Evolutionary conservation across 2,329 filamentous ascomycete genomes (phyloP), one percentile per base, ranked within the genome.

Genomic region (Arthrobotrys sinensis): DNA sequence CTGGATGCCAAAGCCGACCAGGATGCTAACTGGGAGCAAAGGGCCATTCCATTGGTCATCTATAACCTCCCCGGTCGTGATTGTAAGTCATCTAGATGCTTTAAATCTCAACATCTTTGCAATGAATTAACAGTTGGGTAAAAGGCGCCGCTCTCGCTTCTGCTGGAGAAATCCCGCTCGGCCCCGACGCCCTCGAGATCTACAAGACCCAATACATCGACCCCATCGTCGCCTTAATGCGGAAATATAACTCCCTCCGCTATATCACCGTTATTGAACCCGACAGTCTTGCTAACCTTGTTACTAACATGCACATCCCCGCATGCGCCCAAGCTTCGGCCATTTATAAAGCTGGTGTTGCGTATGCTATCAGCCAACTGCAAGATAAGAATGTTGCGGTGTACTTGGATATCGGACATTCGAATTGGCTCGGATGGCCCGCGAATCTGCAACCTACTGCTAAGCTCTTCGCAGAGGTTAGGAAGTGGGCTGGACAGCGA

Each of bases 161-260:
- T 79, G 88, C 88, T 80, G 88, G 88, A 80, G 88, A 89, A 82
- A 87, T 86, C 73, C 82, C 85, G 2, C 85, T 89, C 38, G 85
- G 85, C 16, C 83, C 88, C 63, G 85, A 85, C 14, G 87, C 88
- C 50, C 83, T 86, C 34, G 85, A 84, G 80, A 88, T 87, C 80
- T 89, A 89, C 84, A 85, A 86, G 82, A 65, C 72, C 24, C 65
- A 81, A 32, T 89, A 89, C 83, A 89, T 89, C 80, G 85, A 88
- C 81, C 83, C 87, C n/a, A 84, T 88, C 69, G 86, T 83, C 84
- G 79, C 80, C 16, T 80, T 82, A 60, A 84, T 81, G 68, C 80
- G 80, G 19, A 80, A 83, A 66, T 80, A 80, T 34, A 79, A 55
- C 16, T 75, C 75, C 34, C 76, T 80, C 62, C 79, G 80, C 32